Conservation (phyloP, 352 stramenopile genomes). For the Phytophthora cactorum region DNA sequence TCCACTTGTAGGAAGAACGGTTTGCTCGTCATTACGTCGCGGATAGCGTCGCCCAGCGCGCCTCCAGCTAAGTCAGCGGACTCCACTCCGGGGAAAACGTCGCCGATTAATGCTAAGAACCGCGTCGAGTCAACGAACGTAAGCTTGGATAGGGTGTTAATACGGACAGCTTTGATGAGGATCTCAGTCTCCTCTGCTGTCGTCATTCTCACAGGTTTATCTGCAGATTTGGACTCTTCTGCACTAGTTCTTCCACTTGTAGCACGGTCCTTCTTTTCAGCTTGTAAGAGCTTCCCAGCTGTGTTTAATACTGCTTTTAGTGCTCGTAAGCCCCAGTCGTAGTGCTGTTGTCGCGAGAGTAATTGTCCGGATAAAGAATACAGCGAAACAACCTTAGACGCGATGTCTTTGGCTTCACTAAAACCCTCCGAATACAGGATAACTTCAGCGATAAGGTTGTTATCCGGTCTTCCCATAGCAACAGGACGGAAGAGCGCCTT, state of each 20-base stretch:
- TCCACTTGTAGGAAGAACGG: conserved; percentile 90
- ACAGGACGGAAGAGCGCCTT: conserved; percentile 95
- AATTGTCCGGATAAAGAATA: conserved; percentile 90
- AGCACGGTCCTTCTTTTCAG: conserved; percentile 73
- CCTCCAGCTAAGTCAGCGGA: conserved; percentile 85
- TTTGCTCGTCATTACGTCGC: conserved; percentile 90
- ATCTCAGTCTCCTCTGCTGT: conserved; percentile 88
- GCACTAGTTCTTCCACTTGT: conserved; percentile 21
- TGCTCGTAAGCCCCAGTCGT: conserved; percentile 94
- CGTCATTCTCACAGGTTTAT: conserved; percentile 52
- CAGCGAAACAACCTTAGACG: conserved; percentile 92
- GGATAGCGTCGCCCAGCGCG: conserved; percentile 86
- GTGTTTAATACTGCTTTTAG: conserved; percentile 96
- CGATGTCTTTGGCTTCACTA: conserved; percentile 88
- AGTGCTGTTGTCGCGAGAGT: conserved; percentile 92
- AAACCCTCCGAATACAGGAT: conserved; percentile 94
- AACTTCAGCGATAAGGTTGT: conserved; percentile 95
- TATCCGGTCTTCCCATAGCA: conserved; percentile 93
- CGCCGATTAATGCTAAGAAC: conserved; percentile 93
- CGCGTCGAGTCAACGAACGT: conserved; percentile 91
- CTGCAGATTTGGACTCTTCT: conserved; percentile 25
- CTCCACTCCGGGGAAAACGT: conserved; percentile 93
- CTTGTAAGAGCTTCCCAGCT: conserved; percentile 90
- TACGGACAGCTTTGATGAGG: conserved; percentile 95
- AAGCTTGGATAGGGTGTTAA: conserved; percentile 97